These are phyloP conservation scores for Ascodesmis nigricans DNA, from an alignment of 495 filamentous ascomycete genomes.

Conservation along the genomic window DNA sequence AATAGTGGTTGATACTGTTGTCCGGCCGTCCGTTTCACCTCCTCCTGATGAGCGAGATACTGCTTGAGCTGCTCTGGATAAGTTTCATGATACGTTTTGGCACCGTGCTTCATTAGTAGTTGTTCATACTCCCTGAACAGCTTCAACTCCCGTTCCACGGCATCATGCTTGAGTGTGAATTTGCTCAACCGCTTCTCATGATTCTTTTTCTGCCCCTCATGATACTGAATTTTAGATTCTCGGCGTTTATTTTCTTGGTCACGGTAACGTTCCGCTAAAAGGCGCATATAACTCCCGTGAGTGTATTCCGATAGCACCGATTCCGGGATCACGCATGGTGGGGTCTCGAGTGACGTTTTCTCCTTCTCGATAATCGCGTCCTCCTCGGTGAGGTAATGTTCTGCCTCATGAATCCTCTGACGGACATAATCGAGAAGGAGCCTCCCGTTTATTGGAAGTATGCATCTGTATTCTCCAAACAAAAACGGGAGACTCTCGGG, in stretches of 20 bases:
- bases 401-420: conserved; percentile 24
- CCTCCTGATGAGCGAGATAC: no score
- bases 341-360: conserved; percentile 1
- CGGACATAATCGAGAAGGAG: conserved; percentile 36
- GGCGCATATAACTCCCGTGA: conserved; percentile 9
- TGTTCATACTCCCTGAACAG: conserved; percentile 33
- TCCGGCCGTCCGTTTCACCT: no score
- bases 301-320: not conserved
- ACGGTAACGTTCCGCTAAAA: conserved; percentile 5
- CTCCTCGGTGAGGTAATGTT: conserved; percentile 4
- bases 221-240: conserved; percentile 4
- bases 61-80: conserved; percentile 29
- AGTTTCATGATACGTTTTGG: conserved; percentile 41
- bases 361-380: no score
- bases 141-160: conserved; percentile 27
- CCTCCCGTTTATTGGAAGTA: conserved; percentile 19
- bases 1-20: not conserved
- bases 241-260: conserved; percentile 9
- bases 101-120: conserved; percentile 31
- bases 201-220: not conserved
- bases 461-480: not conserved
- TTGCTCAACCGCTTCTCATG: conserved; percentile 12
- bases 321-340: conserved; percentile 2
- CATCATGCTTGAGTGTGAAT: conserved; percentile 33
- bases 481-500: no score